Evolutionary conservation across 805 yeast species (phyloP), one percentile per base, ranked within the genome.

Genomic region (Torulaspora gathmanii): DNA sequence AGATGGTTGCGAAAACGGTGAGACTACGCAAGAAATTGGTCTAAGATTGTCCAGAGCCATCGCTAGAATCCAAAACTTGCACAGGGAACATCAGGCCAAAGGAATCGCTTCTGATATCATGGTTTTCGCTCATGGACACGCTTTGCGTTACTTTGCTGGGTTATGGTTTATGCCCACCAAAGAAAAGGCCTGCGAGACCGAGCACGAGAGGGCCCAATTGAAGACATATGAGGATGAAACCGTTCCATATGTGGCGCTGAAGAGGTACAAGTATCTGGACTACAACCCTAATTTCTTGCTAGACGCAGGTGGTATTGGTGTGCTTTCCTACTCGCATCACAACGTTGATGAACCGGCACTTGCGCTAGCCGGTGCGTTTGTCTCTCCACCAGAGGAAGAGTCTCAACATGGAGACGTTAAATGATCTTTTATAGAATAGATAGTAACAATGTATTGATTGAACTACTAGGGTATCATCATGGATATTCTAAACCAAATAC

Each of bases 241-340:
- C 1, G 69, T 70, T 11, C 70, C 70, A 33, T 54, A 55, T 16
- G 64, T 69, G 19, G 59, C 61, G 4, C 50, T 64, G 40, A 51
- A 56, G 2, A 63, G 69, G 16, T 70, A 56, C 52, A 55, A 65
- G 47, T 65, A 69, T 49, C 45, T 71, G 49, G 52, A 55, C 50
- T 69, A 63, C 37, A 86, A 90, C 63, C 96, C 96, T 8, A 79
- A 82, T 54, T 82, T 89, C 64, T 71, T 91, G 64, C 71, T 91
- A 54, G 96, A 91, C 62, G 95, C 98, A 22, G 96, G 97, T 52
- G 97, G 96, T 34, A 86, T 88, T 33, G 96, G 96, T 50, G 95
- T 89, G 1, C 71, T 91, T 60, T 81, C 93, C 52, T 90, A 90
- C 65, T 95, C 87, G 57, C 98, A 90, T 64, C 80, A 83, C 60